Evolutionary conservation across 1,284 basidiomycete genomes (phyloP), one percentile per base, ranked within the genome.

Genomic region (Mycosarcoma mackinlayi): DNA sequence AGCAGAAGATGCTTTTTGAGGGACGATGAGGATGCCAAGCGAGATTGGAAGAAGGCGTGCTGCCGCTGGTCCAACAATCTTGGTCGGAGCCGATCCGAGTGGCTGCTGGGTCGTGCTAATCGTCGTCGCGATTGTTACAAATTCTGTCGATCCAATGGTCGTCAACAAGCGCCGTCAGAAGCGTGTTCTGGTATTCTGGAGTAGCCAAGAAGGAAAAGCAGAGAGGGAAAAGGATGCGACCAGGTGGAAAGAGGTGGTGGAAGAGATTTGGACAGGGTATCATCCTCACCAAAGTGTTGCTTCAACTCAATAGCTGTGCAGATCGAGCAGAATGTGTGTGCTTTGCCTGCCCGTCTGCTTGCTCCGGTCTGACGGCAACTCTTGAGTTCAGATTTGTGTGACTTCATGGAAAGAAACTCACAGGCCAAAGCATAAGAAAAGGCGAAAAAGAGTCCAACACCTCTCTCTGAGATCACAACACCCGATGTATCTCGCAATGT

Each of bases 361-460:
- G 30, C 42, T 33, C 23, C 21, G 44, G 16, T 34, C 19, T 30
- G 41, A 19, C 33, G 33, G 33, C 33, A 35, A 16, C 33, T 35
- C 33, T 6, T 16, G 33, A 35, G 16, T 14, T 6, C 10, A 6
- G 24, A 27, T n/a, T n/a, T n/a, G 39, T 10, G 41, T 44, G 41
- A 30, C 19, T 44, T 31, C 39, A 25, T n/a, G 33, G 40, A 42
- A 33, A 10, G 19, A 44, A 44, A 48, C 14, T 27, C 30, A 30
- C 44, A 45, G 13, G n/a, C 23, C 3, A 37, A 21, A 47, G 31
- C 25, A 27, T 10, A 27, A 38, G 35, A 47, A 35, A 25, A 27
- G 27, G 21, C 3, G 4, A 19, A 23, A 24, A 35, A 13, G 45
- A 47, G 33, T 35, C 45, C 45, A 47, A 47, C 45, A 47, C 45